Evolutionary conservation across 1,284 basidiomycete species (phyloP).

Genomic region (Irpex sp.): DNA sequence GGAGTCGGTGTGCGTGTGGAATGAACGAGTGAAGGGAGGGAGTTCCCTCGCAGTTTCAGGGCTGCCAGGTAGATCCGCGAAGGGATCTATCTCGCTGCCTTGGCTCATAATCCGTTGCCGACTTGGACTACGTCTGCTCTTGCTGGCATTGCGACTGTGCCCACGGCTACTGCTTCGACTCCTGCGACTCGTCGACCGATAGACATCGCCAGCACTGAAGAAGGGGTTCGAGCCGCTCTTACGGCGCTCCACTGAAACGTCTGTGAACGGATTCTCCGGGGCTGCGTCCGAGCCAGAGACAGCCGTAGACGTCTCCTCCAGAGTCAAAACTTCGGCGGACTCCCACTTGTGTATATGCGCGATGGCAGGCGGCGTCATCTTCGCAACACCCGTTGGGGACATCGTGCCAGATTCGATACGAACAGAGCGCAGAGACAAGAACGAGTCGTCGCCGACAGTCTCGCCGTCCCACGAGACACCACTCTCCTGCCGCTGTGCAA

Average conservation of each 20-base stretch:
- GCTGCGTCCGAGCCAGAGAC: conserved; percentile 13
- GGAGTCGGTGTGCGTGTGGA: conserved; percentile 17
- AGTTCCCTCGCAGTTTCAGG: conserved; percentile 5
- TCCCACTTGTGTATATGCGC: conserved; percentile 57
- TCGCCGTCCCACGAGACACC: conserved; percentile 52
- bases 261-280: conserved; percentile 38
- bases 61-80: conserved; percentile 21
- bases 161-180: conserved; percentile 23
- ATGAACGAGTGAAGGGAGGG: conserved; percentile 4
- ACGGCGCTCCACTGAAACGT: conserved; percentile 29
- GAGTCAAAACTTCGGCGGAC: conserved; percentile 60
- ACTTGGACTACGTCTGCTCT: conserved; percentile 13
- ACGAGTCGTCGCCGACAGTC: conserved; percentile 42
- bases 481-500: conserved; percentile 32
- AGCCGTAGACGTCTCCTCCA: conserved; percentile 23
- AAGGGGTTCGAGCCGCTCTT: conserved; percentile 56
- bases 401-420: conserved; percentile 44
- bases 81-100: conserved; percentile 28
- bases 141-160: conserved; percentile 14
- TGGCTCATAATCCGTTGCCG: conserved; percentile 9
- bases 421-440: conserved; percentile 39
- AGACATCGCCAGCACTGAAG: conserved; percentile 43
- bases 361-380: conserved; percentile 53
- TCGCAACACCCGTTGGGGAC: conserved; percentile 38
- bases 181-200: conserved; percentile 17